Base-by-base conservation (phyloP, 495 filamentous ascomycete species). In the Parmelia sp. region DNA sequence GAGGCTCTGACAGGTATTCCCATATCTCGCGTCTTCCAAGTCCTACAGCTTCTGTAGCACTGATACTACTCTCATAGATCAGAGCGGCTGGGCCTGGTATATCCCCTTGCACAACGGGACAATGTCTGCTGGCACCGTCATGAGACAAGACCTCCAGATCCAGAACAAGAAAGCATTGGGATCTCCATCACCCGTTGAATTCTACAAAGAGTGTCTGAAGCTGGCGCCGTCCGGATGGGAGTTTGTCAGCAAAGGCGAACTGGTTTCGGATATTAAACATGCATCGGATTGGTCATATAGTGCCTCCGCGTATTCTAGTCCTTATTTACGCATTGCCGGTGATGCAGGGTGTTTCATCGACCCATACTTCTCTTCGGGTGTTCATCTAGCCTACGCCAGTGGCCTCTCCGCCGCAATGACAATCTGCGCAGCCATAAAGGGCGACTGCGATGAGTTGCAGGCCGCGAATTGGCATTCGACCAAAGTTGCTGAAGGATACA, bases 381-480 rank as follows among this genome's bases (percentile, higher is more conserved):
- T 81, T 0, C 82, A 84, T 62, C 65, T 84, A 14, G 82, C 80
- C 1, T 44, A 83, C 5, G 42, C 71, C 3, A 68, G 75, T 27
- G 82, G 69, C 31, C 71, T 84, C 1, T 78, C 80, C 0, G 81
- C 81, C 3, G 81, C 79, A n/a, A 66, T 66, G 3, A 73, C 76
- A 0, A 75, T 78, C 33, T 69, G 64, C 35, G 76, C 75, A 3
- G 66, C 63, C 2, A 68, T 27, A 31, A 66, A 65, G 19, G 80
- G 79, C 10, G 66, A 82, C 31, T 72, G 66, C 51, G 68, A 70
- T 23, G 79, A 83, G 66, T 8, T 58, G 0, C 63, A 49, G 17
- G 82, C 80, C 0, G 75, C 72, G 2, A 62, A 71, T 21, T 83
- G 80, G 81, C 80, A 83, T 67, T 70, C 73, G 4, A 76, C 71